Percentiles rank a stretch among this genome's conserved stretches.
Evolutionary conservation across 1,284 basidiomycete species (phyloP).

Genomic region (Schizophyllum amplum): DNA sequence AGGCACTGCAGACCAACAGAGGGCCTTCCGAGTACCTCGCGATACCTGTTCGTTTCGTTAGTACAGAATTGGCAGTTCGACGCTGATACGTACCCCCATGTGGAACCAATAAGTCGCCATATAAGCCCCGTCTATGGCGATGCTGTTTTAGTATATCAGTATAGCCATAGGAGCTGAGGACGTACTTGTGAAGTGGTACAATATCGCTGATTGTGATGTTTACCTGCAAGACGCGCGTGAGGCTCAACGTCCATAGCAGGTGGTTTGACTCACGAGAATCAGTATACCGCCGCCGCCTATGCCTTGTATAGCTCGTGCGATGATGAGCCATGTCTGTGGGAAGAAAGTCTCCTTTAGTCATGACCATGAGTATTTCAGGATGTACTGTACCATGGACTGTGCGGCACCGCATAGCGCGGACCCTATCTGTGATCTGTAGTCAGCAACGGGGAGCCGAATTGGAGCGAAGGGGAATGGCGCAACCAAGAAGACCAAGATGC

Average conservation of each 20-base stretch:
- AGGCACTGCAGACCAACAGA: background rate
- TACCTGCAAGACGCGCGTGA: conserved; percentile 20
- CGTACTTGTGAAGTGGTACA: conserved; percentile 66
- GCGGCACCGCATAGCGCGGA: conserved; percentile 80
- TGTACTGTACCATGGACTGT: conserved; percentile 50
- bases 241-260: background rate
- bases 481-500: conserved; percentile 67
- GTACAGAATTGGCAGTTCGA: background rate
- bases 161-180: conserved; percentile 6
- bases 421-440: conserved; percentile 47
- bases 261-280: conserved; percentile 35
- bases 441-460: background rate
- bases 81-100: conserved; percentile 49
- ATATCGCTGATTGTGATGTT: conserved; percentile 79
- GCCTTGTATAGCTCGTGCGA: conserved; percentile 74
- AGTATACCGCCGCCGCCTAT: conserved; percentile 77
- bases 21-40: conserved; percentile 35
- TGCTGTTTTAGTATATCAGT: background rate
- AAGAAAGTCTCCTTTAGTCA: background rate
- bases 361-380: background rate
- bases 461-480: conserved; percentile 10
- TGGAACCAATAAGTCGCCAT: conserved; percentile 61
- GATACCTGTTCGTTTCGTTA: conserved; percentile 22
- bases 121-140: conserved; percentile 58
- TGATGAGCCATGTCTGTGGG: conserved; percentile 61